Percentiles rank a stretch among this genome's conserved stretches.
phyloP scores from a whole-genome alignment of 306 rosid genomes.

The Castanospermum australe region DNA sequence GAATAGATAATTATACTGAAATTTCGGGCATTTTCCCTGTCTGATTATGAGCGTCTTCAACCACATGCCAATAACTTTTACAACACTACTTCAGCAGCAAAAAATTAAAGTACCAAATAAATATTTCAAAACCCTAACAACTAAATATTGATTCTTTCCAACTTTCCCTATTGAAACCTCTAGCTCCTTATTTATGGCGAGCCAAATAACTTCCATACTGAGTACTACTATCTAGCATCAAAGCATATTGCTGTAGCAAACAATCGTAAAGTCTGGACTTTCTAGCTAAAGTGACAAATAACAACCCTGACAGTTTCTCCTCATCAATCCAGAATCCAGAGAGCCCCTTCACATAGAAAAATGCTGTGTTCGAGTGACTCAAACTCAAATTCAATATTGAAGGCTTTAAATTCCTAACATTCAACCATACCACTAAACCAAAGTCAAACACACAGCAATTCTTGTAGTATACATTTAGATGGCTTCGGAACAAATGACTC shows the following conservation, averaged over 20 bases:
- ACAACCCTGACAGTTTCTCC: neutral
- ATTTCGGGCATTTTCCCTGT: neutral
- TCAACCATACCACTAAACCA: neutral
- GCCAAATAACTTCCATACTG: neutral
- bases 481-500: neutral
- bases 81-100: neutral
- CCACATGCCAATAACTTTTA: neutral
- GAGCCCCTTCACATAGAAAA: neutral
- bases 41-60: neutral
- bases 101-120: neutral
- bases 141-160: neutral
- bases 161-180: neutral
- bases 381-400: neutral
- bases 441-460: neutral
- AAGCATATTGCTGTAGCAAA: neutral
- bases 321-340: neutral
- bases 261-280: neutral
- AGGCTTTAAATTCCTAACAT: neutral
- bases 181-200: neutral
- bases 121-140: neutral
- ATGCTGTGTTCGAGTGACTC: neutral
- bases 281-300: neutral
- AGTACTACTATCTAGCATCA: neutral
- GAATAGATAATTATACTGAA: neutral
- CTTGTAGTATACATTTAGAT: neutral